Base-by-base conservation (phyloP, 805 yeast species). In the Kodamaea kaohsiungensis region DNA sequence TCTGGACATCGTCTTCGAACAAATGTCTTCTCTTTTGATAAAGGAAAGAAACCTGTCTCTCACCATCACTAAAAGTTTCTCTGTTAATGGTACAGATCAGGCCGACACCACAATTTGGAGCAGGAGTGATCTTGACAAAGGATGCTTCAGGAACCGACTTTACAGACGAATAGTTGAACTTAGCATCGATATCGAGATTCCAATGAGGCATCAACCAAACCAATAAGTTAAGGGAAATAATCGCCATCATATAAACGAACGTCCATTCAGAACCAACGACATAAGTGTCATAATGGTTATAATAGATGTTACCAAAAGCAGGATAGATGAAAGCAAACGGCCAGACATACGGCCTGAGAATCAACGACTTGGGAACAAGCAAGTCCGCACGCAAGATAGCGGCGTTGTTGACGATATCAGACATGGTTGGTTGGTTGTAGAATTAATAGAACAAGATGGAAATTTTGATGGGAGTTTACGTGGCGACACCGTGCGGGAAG, bases 241-340 rank as follows among this genome's bases (percentile, higher is more conserved):
- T 77, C 5, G 91, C 70, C 56, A 96, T 87, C 19, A 91, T 75
- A 65, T 84, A 92, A 38, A 93, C 95, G 69, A 89, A 90, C 0
- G 98, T 95, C 98, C 99, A 95, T 73, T 93, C 99, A 46, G 87
- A 81, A 22, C 97, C 97, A 46, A 81, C 88, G 64, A 93, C 88
- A 67, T 89, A 89, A 54, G 72, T 76, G 54, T 93, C 98, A 69
- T 93, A 93, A 54, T 86, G 83, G 56, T 74, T 72, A 55, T 69
- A 63, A 68, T 89, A 93, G 40, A 89, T 68, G 63, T 88, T 84
- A 51, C 75, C 73, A 68, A 89, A 89, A 16, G 80, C 65, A 5
- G 97, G 96, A 67, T 93, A 93, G 46, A 90, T 71, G 46, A 87
- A 78, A 55, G 87, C 69, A 69, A 91, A 92, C 8, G 97, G 96